Evolutionary conservation across 2,329 filamentous ascomycete species (phyloP).

Genomic region (Chalaropsis ovoidea): DNA sequence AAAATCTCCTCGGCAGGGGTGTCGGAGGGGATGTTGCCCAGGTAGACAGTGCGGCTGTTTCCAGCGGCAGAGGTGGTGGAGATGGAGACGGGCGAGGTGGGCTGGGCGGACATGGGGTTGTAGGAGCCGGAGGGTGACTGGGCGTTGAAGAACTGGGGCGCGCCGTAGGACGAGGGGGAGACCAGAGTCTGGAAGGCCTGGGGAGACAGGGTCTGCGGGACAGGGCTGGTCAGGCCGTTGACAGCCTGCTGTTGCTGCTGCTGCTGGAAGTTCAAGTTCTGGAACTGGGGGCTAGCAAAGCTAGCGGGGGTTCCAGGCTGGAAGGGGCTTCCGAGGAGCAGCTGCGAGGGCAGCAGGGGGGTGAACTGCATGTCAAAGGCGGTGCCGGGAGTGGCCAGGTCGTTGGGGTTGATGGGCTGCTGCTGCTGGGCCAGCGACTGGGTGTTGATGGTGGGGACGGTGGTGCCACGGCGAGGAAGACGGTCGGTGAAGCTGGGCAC

Average conservation of each 20-base stretch:
- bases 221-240: conserved; percentile 60
- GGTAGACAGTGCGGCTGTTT: conserved; percentile 90
- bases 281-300: conserved; percentile 86
- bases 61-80: conserved; percentile 73
- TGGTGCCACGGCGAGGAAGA: conserved; percentile 66
- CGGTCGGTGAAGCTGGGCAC: conserved; percentile 76
- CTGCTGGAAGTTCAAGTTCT: conserved; percentile 69
- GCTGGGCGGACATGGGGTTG: conserved; percentile 46
- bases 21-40: conserved; percentile 97
- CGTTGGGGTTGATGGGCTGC: conserved; percentile 45
- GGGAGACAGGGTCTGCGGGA: conserved; percentile 68
- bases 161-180: conserved; percentile 73
- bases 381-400: conserved; percentile 77
- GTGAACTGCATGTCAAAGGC: conserved; percentile 98
- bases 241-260: conserved; percentile 44
- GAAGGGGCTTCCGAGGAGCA: conserved; percentile 91
- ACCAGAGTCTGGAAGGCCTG: conserved; percentile 76
- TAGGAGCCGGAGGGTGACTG: conserved; percentile 80
- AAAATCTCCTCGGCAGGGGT: conserved; percentile 94
- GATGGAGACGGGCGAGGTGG: conserved; percentile 66
- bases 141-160: conserved; percentile 70
- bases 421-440: conserved; percentile 47
- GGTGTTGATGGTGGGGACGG: conserved; percentile 90
- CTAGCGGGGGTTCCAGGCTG: conserved; percentile 86
- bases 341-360: conserved; percentile 82